Evolutionary conservation across 306 rosid genomes (phyloP), one percentile per base, ranked within the genome.

Genomic region (Malus orientalis): DNA sequence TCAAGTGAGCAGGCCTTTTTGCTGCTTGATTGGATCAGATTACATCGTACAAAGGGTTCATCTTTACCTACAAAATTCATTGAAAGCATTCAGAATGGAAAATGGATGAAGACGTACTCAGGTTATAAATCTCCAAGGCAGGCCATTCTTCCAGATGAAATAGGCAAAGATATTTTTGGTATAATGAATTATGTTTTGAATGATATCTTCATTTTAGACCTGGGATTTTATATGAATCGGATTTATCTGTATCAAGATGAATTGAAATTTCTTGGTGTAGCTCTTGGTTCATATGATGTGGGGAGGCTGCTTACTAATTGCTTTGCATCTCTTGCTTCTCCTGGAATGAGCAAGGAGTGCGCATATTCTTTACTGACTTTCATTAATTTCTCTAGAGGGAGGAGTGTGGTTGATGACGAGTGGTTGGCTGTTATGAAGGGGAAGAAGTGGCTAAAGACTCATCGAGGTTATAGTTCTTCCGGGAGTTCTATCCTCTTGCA

Each of bases 391-490:
- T 54, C 40, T 36, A 64, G 25, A 6, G 73, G 25, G 15, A 30
- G 67, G 66, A 76, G 49, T 18, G 53, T 4, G 29, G 18, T 76
- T 40, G 73, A 76, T 44, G 15, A 76, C 29, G 69, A 42, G 3
- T 81, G 73, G 74, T 25, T 70, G 63, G 45, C 36, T 71, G 58
- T n/a, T 45, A 53, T 81, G 61, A 81, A 76, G 77, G 69, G 45
- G 67, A 75, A 49, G 25, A 81, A 70, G 49, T 76, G 84, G 81
- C 30, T 76, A 27, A 76, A 74, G 77, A 81, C 77, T 12, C 33
- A 10, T 16, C 55, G 5, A 22, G 84, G 84, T 38, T 70, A 70
- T 38, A n/a, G 19, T n/a, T 32, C 84, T 75, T 69, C 80, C 2
- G 60, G 45, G 45, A 68, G 79, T 3, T 45, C 73, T 64, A 64